Evolutionary conservation across 768 basidiomycete species (phyloP).

Genomic region (Phaeolepiota aurea): DNA sequence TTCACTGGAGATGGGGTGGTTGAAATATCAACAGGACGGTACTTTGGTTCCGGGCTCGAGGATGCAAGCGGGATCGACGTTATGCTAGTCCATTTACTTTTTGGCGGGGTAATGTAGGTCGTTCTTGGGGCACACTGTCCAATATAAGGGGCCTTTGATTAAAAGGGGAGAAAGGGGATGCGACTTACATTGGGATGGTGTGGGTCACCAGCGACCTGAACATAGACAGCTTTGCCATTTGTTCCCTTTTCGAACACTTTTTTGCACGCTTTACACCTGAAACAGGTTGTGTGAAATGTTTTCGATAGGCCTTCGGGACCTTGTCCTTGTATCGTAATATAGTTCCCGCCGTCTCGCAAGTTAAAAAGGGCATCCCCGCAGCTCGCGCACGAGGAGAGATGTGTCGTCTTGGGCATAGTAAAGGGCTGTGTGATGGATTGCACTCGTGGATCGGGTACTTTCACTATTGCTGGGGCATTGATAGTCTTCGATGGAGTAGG

Average conservation of each 20-base stretch:
- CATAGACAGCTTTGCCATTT: slow-evolving; percentile 64
- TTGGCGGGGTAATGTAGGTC: neutral
- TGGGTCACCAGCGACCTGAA: slow-evolving; percentile 53
- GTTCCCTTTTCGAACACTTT: slow-evolving; percentile 52
- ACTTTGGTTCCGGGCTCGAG: too few species aligned
- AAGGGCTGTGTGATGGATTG: neutral
- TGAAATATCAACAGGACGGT: too few species aligned
- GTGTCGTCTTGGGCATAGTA: slow-evolving; percentile 11
- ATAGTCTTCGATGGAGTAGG: neutral
- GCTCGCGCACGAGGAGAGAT: slow-evolving; percentile 46
- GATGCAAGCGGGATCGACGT: too few species aligned
- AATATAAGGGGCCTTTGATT: neutral
- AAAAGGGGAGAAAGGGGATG: neutral
- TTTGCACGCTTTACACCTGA: slow-evolving; percentile 62
- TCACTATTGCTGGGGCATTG: neutral
- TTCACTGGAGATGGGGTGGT: slow-evolving; percentile 19
- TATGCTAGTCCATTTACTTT: too few species aligned
- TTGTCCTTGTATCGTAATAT: slow-evolving; percentile 61
- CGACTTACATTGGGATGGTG: slow-evolving; percentile 53
- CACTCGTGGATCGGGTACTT: slow-evolving; percentile 7
- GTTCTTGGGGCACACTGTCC: slow-evolving; percentile 26
- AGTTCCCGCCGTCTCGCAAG: slow-evolving; percentile 49
- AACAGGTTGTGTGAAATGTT: slow-evolving; percentile 69
- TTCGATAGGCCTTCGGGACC: slow-evolving; percentile 38
- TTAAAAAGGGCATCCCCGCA: slow-evolving; percentile 55